Evolutionary conservation across 2,329 filamentous ascomycete genomes (phyloP).

Genomic region (Cryphonectria radicalis): DNA sequence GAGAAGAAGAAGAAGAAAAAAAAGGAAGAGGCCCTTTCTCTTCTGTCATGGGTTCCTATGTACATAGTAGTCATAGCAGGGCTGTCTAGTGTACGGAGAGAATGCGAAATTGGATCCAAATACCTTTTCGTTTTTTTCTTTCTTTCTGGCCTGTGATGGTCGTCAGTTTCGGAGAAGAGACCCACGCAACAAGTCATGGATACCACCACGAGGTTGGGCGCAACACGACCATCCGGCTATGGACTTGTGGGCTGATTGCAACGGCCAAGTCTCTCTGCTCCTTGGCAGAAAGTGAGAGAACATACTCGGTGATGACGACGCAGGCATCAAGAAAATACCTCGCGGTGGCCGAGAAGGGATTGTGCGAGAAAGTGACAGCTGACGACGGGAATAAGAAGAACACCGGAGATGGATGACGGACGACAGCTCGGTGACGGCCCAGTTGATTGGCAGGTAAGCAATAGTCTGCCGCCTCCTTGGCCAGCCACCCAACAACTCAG

Average conservation of each 20-base stretch:
- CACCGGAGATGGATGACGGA: background rate
- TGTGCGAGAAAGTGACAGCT: background rate
- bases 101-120: background rate
- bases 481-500: background rate
- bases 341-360: background rate
- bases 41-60: background rate
- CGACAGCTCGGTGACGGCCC: too few relatives aligned
- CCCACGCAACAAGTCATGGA: background rate
- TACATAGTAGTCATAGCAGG: background rate
- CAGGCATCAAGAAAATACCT: background rate
- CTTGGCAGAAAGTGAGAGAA: background rate
- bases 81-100: background rate
- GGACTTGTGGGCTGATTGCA: background rate
- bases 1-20: background rate
- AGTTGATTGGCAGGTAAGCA: background rate
- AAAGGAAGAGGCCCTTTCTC: background rate
- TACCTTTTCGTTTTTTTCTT: background rate
- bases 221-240: background rate
- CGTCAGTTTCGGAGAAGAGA: background rate
- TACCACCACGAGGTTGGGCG: background rate
- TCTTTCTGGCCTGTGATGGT: background rate
- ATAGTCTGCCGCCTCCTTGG: conserved; percentile 1
- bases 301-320: background rate
- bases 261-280: background rate
- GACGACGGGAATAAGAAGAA: background rate